A percentile compares a stretch with the other conserved stretches of the same genome.
Conservation (phyloP, 2,329 filamentous ascomycete species). For the Sordariomycetes sp. region DNA sequence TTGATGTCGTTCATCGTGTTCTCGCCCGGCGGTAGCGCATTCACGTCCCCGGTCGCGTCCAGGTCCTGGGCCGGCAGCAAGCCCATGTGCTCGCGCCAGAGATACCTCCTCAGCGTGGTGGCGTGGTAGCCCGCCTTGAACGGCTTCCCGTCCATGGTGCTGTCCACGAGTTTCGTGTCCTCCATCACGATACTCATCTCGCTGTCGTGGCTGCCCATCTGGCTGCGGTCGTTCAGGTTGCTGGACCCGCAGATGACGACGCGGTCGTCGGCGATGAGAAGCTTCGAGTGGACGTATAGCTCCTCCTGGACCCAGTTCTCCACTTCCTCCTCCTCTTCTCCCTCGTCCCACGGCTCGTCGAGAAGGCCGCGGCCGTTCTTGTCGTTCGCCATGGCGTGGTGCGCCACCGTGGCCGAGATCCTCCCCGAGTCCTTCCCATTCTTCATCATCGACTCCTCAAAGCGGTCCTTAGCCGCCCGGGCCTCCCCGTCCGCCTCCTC, state of each 20-base stretch:
- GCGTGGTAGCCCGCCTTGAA: conserved; percentile 76
- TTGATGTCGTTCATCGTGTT: conserved; percentile 54
- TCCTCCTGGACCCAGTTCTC: conserved; percentile 92
- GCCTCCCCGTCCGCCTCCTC: conserved; percentile 30
- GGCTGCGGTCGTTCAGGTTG: conserved; percentile 86
- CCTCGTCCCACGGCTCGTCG: conserved; percentile 71
- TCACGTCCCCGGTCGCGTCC: conserved; percentile 56
- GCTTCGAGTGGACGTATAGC: conserved; percentile 87
- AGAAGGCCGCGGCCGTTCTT: conserved; percentile 35
- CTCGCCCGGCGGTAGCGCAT: conserved; percentile 61
- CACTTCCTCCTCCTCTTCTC: conserved; percentile 62
- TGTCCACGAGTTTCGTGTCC: conserved; percentile 61
- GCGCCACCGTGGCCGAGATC: conserved; percentile 45
- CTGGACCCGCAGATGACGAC: conserved; percentile 77
- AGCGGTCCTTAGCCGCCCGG: conserved; percentile 37
- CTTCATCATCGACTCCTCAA: conserved; percentile 35
- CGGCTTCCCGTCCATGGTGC: conserved; percentile 66
- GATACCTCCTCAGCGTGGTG: conserved; percentile 65
- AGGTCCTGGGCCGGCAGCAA: conserved; percentile 64
- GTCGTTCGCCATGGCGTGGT: conserved; percentile 68
- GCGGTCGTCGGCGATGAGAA: conserved; percentile 80
- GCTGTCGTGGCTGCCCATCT: conserved; percentile 81
- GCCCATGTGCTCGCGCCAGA: conserved; percentile 88
- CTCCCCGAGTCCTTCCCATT: conserved; percentile 21
- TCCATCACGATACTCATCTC: conserved; percentile 87